Base-by-base conservation (phyloP, 2,329 filamentous ascomycete genomes). In the Daldinia sp. region DNA sequence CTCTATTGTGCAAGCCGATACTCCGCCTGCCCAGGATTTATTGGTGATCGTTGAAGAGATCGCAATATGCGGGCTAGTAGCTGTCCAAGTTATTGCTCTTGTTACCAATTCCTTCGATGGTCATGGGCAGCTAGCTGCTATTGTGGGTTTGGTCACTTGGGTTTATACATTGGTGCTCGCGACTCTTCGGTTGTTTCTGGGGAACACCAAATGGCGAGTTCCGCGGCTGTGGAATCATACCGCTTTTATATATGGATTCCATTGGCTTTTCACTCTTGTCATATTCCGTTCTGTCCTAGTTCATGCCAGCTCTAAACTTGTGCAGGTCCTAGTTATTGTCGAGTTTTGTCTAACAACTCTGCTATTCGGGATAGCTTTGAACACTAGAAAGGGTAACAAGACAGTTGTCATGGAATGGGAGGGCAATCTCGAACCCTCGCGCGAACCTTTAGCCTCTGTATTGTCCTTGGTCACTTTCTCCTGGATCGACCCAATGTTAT, bases 181-280 rank as follows among this genome's bases (percentile, higher is more conserved):
- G 11, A 85, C 87, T 17, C 79, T 93, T 41, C 89, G 95, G 30
- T 80, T 97, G 71, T 88, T 78, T 78, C 87, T 83, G 78, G 89
- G 77, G 77, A 87, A 80, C 78, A 87, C 79, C 72, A 87, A 82
- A 83, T 92, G 79, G 85, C 85, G 76, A 77, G 75, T 95, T 11
- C 89, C 90, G 7, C 83, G 85, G 61, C 80, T 98, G 7, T 99
- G 95, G 95, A 94, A 94, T 74, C 95, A 99, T 77, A 98, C 95
- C 0, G 91, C 93, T 17, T 79, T 85, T 66, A 87, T 99, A 55
- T 99, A 99, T 77, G 85, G 86, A 56, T 81, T 88, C 55, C 90
- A 94, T 75, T 99, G 94, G 93, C 73, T 95, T 4, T 89, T 94
- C 72, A 83, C 84, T 7, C 66, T 94, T 21, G 81, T 93, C 69